Conservation (phyloP, 768 basidiomycete genomes). For the Thelephora ganbajun region DNA sequence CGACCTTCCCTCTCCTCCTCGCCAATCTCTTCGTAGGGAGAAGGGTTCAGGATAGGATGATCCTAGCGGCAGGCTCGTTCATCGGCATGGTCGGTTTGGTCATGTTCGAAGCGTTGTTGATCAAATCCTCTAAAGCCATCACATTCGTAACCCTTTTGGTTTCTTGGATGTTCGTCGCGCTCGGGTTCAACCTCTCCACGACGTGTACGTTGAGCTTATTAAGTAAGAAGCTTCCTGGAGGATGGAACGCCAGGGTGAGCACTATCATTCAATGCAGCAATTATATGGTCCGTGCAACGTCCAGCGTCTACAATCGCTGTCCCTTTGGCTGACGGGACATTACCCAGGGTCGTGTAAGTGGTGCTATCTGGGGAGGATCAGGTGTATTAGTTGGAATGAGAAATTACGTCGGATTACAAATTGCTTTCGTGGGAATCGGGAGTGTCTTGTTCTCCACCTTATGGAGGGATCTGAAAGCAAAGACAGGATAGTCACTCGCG, state of each 20-base stretch:
- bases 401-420: slow-evolving; percentile 43
- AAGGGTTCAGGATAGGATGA: slow-evolving; percentile 45
- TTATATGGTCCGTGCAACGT: slow-evolving; percentile 23
- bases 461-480: slow-evolving; percentile 54
- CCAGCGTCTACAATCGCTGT: no score
- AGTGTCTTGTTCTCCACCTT: slow-evolving; percentile 36
- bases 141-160: slow-evolving; percentile 33
- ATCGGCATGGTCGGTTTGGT: slow-evolving; percentile 37
- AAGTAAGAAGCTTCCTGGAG: slow-evolving; percentile 52
- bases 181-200: slow-evolving; percentile 63
- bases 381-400: slow-evolving; percentile 47
- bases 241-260: slow-evolving; percentile 46
- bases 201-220: slow-evolving; percentile 54
- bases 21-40: slow-evolving; percentile 42
- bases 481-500: slow-evolving; percentile 29
- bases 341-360: slow-evolving; percentile 28
- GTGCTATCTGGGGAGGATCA: slow-evolving; percentile 55
- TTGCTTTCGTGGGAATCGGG: slow-evolving; percentile 46
- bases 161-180: slow-evolving; percentile 44
- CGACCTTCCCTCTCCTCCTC: slow-evolving; percentile 54
- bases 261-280: slow-evolving; percentile 58
- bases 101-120: slow-evolving; percentile 28
- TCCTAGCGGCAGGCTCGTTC: slow-evolving; percentile 36
- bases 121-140: slow-evolving; percentile 16
- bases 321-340: no score